These are phyloP conservation scores for Xylaria intraflava DNA, from an alignment of 495 filamentous ascomycete genomes.

Conservation along the genomic window DNA sequence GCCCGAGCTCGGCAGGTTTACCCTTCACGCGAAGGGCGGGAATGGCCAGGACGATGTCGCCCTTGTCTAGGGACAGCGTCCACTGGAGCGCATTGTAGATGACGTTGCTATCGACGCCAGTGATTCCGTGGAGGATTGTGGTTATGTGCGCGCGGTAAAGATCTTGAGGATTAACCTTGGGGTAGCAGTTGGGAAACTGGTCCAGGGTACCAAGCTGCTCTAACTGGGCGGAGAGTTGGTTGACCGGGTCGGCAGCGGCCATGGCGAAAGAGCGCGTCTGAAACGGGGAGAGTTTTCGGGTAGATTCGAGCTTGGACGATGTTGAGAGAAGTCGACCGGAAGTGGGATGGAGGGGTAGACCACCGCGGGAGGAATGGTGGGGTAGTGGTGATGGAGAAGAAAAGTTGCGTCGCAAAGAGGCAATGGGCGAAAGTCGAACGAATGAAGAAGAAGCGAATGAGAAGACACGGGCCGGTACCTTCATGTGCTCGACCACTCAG, in stretches of 20 bases:
- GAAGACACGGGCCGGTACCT: neutral
- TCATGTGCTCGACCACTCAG: slow-evolving; percentile 6
- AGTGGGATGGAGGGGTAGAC: neutral
- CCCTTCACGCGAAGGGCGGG: slow-evolving; percentile 76
- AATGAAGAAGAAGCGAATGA: slow-evolving; percentile 3
- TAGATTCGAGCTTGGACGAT: neutral
- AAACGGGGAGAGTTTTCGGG: slow-evolving; percentile 4
- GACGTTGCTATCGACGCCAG: slow-evolving; percentile 63
- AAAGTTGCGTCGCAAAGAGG: slow-evolving; percentile 16
- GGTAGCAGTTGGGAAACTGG: slow-evolving; percentile 51
- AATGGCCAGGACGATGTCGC: slow-evolving; percentile 75
- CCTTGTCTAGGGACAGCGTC: slow-evolving; percentile 82
- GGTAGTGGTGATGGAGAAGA: slow-evolving; percentile 19
- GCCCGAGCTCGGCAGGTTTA: slow-evolving; percentile 66
- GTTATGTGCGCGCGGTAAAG: slow-evolving; percentile 81
- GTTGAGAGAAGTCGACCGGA: neutral
- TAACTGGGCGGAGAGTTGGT: slow-evolving; percentile 33
- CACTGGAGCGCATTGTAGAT: slow-evolving; percentile 75
- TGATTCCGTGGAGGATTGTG: slow-evolving; percentile 61
- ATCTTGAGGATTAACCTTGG: slow-evolving; percentile 77
- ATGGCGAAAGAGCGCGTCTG: slow-evolving; percentile 21
- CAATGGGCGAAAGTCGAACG: slow-evolving; percentile 5
- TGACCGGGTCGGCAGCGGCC: slow-evolving; percentile 22
- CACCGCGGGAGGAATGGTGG: neutral
- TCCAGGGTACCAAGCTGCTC: slow-evolving; percentile 33